These are phyloP conservation scores for Schwanniomyces pseudopolymorphus DNA, from an alignment of 805 yeast species.

Conservation along the genomic window DNA sequence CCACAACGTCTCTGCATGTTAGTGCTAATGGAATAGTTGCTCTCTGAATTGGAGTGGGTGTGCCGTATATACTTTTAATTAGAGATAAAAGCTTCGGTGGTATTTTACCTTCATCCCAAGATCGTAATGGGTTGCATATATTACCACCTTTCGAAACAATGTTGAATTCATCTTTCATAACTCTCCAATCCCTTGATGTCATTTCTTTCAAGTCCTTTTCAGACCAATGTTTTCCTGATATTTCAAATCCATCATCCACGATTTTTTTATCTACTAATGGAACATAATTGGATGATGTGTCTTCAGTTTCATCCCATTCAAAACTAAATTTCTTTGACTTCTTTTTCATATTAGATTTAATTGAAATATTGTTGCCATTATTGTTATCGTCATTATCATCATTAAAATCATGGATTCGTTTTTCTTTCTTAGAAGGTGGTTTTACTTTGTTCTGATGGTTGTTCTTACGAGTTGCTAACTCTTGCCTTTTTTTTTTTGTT, in stretches of 20 bases:
- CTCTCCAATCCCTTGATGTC: conserved; percentile 88
- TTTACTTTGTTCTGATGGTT: conserved; percentile 1
- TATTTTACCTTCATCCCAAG: conserved; percentile 68
- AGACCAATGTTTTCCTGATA: conserved; percentile 56
- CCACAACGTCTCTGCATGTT: conserved; percentile 64
- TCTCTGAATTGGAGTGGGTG: conserved; percentile 90
- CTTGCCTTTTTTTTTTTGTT: conserved; percentile 17
- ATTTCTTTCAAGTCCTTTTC: conserved; percentile 61
- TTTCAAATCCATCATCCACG: conserved; percentile 8
- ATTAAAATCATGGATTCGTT: background rate
- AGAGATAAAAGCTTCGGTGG: conserved; percentile 21
- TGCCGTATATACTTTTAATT: conserved; percentile 41
- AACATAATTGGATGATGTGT: conserved; percentile 50
- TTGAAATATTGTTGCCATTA: background rate
- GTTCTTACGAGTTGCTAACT: conserved; percentile 6
- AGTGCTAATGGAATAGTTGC: conserved; percentile 78
- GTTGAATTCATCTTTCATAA: conserved; percentile 73
- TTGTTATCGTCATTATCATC: background rate
- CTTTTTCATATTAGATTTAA: conserved; percentile 4
- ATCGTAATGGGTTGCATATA: conserved; percentile 60
- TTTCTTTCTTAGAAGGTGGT: background rate
- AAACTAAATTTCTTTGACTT: conserved; percentile 51
- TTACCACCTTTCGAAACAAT: conserved; percentile 53
- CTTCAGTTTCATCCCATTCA: conserved; percentile 70
- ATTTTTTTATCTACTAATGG: conserved; percentile 34